Evolutionary conservation across 2,329 filamentous ascomycete species (phyloP).

Genomic region (Aspergillus arachidicola): DNA sequence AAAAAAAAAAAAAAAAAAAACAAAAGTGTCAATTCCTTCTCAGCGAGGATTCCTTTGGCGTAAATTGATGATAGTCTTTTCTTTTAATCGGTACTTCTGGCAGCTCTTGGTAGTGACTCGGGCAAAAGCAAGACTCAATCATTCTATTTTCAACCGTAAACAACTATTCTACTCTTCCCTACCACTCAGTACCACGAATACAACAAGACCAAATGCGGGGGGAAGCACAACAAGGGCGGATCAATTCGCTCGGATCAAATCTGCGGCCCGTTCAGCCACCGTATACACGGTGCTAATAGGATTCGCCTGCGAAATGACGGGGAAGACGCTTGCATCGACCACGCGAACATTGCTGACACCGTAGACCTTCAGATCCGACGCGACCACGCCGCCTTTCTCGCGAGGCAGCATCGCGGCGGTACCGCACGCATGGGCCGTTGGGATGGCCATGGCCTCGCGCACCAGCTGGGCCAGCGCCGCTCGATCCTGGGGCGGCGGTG

Average conservation of each 20-base stretch:
- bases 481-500: neutral
- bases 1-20: too few species aligned
- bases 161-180: neutral
- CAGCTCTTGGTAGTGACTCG: too few species aligned
- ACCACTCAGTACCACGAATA: neutral
- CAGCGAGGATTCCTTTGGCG: too few species aligned
- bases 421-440: constrained; percentile 9
- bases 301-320: neutral
- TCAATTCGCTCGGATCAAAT: neutral
- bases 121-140: neutral
- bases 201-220: neutral
- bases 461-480: neutral
- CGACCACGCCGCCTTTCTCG: constrained; percentile 11
- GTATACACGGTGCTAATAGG: neutral
- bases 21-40: too few species aligned
- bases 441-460: neutral
- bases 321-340: constrained; percentile 10
- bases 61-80: neutral
- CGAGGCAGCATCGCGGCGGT: constrained; percentile 11
- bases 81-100: too few species aligned
- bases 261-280: neutral
- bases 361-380: constrained; percentile 9
- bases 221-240: neutral
- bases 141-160: neutral
- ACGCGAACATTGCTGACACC: constrained; percentile 13